Conservation (phyloP, 2,329 filamentous ascomycete genomes). For the Beauveria sp. region DNA sequence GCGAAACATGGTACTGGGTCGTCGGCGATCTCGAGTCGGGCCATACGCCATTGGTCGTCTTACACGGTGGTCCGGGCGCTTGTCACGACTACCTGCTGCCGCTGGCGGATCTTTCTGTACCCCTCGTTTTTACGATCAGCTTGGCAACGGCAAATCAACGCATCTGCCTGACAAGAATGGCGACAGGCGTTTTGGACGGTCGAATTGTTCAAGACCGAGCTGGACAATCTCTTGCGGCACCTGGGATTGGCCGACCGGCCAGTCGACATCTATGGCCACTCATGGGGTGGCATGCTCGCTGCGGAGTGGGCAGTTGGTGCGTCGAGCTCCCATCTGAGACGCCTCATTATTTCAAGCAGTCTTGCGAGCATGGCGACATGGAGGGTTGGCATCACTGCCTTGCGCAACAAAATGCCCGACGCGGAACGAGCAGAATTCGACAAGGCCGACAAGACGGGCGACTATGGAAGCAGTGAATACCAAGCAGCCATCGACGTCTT, state of each 20-base stretch:
- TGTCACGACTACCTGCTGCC: conserved; percentile 35
- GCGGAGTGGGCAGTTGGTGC: conserved; percentile 29
- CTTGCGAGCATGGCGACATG: conserved; percentile 17
- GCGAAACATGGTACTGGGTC: not conserved
- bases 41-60: not conserved
- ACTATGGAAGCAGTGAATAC: no score
- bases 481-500: no score
- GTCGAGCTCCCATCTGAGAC: conserved; percentile 17
- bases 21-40: not conserved
- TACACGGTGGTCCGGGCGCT: conserved; percentile 40
- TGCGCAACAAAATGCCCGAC: conserved; percentile 13
- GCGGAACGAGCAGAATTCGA: no score
- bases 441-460: no score
- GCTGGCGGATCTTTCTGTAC: conserved; percentile 27
- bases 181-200: conserved; percentile 36
- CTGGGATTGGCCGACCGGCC: conserved; percentile 27
- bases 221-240: conserved; percentile 38
- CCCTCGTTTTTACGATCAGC: conserved; percentile 48
- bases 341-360: conserved; percentile 22
- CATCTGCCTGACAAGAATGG: conserved; percentile 37
- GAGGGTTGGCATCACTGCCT: conserved; percentile 14
- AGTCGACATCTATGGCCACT: conserved; percentile 41
- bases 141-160: conserved; percentile 42
- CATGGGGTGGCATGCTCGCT: conserved; percentile 46
- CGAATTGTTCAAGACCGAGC: conserved; percentile 39